Conservation (phyloP, 805 yeast genomes). For the Teunomyces panamensis region DNA sequence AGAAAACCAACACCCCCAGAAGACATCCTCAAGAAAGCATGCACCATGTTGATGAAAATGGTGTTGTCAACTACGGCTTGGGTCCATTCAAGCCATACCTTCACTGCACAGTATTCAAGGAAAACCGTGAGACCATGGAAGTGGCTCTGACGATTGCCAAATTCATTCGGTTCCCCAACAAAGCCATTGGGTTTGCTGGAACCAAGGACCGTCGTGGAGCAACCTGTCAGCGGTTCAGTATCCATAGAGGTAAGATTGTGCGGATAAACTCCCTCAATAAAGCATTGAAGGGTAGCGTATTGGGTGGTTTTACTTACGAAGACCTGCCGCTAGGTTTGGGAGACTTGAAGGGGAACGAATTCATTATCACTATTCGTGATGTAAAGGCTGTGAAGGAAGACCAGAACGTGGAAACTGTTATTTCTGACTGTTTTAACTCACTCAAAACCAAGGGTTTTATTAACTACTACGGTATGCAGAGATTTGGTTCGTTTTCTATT, state of each 20-base stretch:
- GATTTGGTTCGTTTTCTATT: conserved; percentile 93
- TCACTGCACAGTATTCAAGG: conserved; percentile 83
- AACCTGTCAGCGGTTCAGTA: conserved; percentile 79
- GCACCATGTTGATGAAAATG: conserved; percentile 44
- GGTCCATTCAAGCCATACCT: conserved; percentile 70
- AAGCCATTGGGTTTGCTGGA: conserved; percentile 78
- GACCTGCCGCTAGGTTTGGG: conserved; percentile 69
- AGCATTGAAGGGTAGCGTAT: conserved; percentile 68
- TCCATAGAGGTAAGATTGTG: conserved; percentile 66
- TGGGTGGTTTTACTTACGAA: conserved; percentile 76
- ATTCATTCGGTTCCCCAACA: conserved; percentile 71
- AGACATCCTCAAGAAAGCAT: conserved; percentile 35
- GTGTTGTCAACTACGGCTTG: conserved; percentile 64
- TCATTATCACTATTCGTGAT: conserved; percentile 79
- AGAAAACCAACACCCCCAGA: conserved; percentile 35
- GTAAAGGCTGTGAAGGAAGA: conserved; percentile 40
- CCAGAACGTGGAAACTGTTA: conserved; percentile 41
- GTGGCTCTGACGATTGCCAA: conserved; percentile 74
- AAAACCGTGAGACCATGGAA: conserved; percentile 97
- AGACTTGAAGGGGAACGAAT: conserved; percentile 85
- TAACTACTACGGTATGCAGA: conserved; percentile 96
- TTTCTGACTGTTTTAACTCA: conserved; percentile 53
- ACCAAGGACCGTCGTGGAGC: conserved; percentile 96
- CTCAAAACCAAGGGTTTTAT: conserved; percentile 73
- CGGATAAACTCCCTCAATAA: conserved; percentile 75